These are phyloP conservation scores for Mucor lusitanicus DNA, from an alignment of 371 early-diverging fungal genomes.

Conservation along the genomic window DNA sequence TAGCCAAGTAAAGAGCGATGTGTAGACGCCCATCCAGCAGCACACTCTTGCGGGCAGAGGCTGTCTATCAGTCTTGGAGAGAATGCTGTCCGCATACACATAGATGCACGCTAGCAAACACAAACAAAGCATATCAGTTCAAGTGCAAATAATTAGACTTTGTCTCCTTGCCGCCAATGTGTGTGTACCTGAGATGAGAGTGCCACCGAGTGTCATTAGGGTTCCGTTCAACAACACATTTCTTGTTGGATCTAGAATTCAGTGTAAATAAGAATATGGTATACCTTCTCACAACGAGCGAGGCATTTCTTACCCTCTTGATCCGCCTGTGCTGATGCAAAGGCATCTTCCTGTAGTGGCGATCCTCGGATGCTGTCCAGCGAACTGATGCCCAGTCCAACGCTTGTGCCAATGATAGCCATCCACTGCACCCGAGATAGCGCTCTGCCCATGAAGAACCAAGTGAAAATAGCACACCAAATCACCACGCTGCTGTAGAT, in stretches of 20 bases:
- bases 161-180: background rate
- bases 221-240: slow-evolving; percentile 41
- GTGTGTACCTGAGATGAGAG: slow-evolving; percentile 49
- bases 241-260: background rate
- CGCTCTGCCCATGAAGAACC: slow-evolving; percentile 57
- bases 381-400: slow-evolving; percentile 68
- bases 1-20: slow-evolving; percentile 40
- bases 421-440: slow-evolving; percentile 64
- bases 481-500: slow-evolving; percentile 77
- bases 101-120: slow-evolving; percentile 43
- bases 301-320: background rate
- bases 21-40: slow-evolving; percentile 53
- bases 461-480: slow-evolving; percentile 72
- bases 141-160: background rate
- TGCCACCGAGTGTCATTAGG: slow-evolving; percentile 52
- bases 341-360: background rate
- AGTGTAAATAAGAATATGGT: no score
- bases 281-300: background rate
- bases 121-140: background rate
- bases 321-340: background rate
- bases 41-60: slow-evolving; percentile 53
- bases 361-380: slow-evolving; percentile 28
- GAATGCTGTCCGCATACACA: slow-evolving; percentile 53
- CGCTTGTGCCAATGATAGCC: slow-evolving; percentile 65
- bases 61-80: slow-evolving; percentile 41